A percentile compares a stretch with the other conserved stretches of the same genome.
These are phyloP conservation scores for Brassica hybrid DNA, from an alignment of 441 rosid genomes.

Conservation along the genomic window DNA sequence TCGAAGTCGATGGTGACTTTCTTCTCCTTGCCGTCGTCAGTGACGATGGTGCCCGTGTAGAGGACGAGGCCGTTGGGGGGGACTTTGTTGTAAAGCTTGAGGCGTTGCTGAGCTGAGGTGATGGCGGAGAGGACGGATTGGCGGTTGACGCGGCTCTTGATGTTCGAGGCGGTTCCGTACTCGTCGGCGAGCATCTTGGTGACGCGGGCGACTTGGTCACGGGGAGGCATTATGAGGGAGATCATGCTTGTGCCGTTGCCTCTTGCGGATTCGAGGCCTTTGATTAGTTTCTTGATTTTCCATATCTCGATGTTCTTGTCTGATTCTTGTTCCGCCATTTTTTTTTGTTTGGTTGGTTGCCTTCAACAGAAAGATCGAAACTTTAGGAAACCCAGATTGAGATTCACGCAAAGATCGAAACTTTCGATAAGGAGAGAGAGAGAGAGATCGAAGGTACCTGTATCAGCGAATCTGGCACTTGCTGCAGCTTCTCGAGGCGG, in stretches of 20 bases:
- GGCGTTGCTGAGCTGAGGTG: constrained; percentile 89
- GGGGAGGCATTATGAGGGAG: constrained; percentile 89
- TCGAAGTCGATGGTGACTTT: constrained; percentile 89
- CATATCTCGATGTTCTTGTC: constrained; percentile 89
- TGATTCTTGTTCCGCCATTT: constrained; percentile 77
- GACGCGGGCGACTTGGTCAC: constrained; percentile 81
- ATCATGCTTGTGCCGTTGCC: constrained; percentile 93
- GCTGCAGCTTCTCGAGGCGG: constrained; percentile 7
- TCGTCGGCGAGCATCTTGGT: constrained; percentile 93
- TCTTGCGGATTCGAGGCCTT: constrained; percentile 77
- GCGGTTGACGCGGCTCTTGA: constrained; percentile 92
- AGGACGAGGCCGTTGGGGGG: constrained; percentile 90
- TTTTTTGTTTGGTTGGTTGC: too few species aligned
- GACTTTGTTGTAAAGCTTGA: constrained; percentile 81
- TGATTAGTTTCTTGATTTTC: constrained; percentile 87
- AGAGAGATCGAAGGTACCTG: constrained; percentile 28
- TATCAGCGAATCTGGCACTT: constrained; percentile 4
- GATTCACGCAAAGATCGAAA: constrained; percentile 12
- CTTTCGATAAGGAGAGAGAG: background rate
- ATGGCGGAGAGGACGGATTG: too few species aligned
- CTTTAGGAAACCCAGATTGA: constrained; percentile 22
- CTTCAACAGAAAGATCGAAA: constrained; percentile 26
- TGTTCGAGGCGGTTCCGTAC: constrained; percentile 90
- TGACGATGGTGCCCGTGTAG: constrained; percentile 83
- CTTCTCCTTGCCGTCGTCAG: constrained; percentile 90